A percentile compares a stretch with the other conserved stretches of the same genome.
phyloP scores from a whole-genome alignment of 768 basidiomycete species.

The Termitomyces bulborhizus region DNA sequence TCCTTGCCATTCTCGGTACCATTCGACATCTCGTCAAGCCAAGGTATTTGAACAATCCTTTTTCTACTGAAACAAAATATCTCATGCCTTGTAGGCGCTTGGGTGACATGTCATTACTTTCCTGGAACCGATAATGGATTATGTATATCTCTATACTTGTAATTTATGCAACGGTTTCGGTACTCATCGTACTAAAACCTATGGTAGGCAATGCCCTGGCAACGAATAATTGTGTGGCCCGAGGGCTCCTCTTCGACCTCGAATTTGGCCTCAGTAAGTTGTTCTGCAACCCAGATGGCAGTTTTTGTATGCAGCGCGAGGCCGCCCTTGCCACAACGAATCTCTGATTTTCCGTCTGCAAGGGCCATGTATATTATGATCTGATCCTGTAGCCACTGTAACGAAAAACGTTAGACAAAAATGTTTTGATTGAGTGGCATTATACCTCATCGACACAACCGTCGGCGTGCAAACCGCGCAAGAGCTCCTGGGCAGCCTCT shows the following conservation, averaged over 20 bases:
- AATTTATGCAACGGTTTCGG: slow-evolving; percentile 8
- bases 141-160: slow-evolving; percentile 4
- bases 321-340: slow-evolving; percentile 49
- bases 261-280: slow-evolving; percentile 64
- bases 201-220: slow-evolving; percentile 43
- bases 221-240: slow-evolving; percentile 42
- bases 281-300: slow-evolving; percentile 69
- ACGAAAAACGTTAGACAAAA: not conserved
- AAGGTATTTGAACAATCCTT: slow-evolving; percentile 42
- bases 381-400: slow-evolving; percentile 57
- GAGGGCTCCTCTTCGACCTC: slow-evolving; percentile 36
- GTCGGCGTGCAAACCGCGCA: slow-evolving; percentile 51
- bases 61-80: not conserved
- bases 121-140: slow-evolving; percentile 63
- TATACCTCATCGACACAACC: slow-evolving; percentile 72
- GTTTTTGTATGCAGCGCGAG: slow-evolving; percentile 66
- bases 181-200: too few species aligned
- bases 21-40: slow-evolving; percentile 90
- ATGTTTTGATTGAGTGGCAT: not conserved
- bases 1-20: slow-evolving; percentile 85
- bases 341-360: slow-evolving; percentile 54
- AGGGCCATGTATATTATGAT: slow-evolving; percentile 74
- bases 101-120: slow-evolving; percentile 82
- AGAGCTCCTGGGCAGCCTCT: slow-evolving; percentile 54
- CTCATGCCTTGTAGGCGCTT: slow-evolving; percentile 47